Base-by-base conservation (phyloP, 2,329 filamentous ascomycete genomes). In the Diaporthe vexans region DNA sequence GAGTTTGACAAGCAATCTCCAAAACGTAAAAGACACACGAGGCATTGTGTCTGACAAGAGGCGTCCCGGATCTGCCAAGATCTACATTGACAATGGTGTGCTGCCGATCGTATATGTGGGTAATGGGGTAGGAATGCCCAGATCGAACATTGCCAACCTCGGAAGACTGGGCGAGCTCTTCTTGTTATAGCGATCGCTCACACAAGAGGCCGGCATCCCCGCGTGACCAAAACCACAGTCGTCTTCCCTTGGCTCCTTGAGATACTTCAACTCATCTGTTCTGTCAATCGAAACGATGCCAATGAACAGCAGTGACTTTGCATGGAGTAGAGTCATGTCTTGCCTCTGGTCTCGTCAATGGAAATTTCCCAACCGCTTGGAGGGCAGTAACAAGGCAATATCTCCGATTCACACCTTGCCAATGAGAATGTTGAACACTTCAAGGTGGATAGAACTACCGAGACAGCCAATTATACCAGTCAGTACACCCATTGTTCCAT, bases 1-100 rank as follows among this genome's bases (percentile, higher is more conserved):
- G 33, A 63, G 51, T 63, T 56, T 63, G 57, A 63, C 40, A 63
- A 56, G 63, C 63, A 37, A 37, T 21, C 29, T 68, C 33, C 46
- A 52, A 52, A 51, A 67, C 61, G 17, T 65, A 21, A 33, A 52
- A 46, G 46, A 21, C 21, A 37, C 61, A 52, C 29, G 46, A 67
- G 21, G 46, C 17, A 48, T 52, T 52, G 15, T 40, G 63, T 52
- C 63, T n/a, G 46, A 52, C 46, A 52, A 35, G 13, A n/a, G 19
- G n/a, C n/a, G 33, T 26, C 46, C 33, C 61, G 17, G 19, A 24
- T 5, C 29, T 67, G 63, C 46, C 46, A 37, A 67, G 46, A 52
- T 6, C 63, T 13, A 67, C 43, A 21, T 37, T n/a, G 21, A 33
- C 26, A 33, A 37, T 17, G 13, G 21, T 17, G 6, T 26, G 29